These are phyloP conservation scores for Apiotrichum gracile DNA, from an alignment of 1,284 basidiomycete genomes.

Conservation along the genomic window DNA sequence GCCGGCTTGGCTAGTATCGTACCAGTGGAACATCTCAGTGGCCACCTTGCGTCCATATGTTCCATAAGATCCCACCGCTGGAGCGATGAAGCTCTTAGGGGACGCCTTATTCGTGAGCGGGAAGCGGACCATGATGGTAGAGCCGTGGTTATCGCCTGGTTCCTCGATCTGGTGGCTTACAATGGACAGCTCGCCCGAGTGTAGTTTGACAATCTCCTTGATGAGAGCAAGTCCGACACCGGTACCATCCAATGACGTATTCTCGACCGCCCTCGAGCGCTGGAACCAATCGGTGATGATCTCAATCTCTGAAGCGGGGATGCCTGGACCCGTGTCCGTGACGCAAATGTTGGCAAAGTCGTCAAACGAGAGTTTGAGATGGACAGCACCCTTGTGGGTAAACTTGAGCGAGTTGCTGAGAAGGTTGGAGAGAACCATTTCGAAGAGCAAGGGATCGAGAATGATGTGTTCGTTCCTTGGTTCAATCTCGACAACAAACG, in stretches of 20 bases:
- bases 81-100: no score
- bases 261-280: slow-evolving; percentile 5
- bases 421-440: slow-evolving; percentile 38
- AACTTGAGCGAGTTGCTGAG: slow-evolving; percentile 37
- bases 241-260: slow-evolving; percentile 7
- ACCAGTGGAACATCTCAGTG: no score
- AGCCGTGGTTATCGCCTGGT: neutral
- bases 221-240: slow-evolving; percentile 22
- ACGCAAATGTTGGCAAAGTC: slow-evolving; percentile 26
- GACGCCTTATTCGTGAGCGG: slow-evolving; percentile 1
- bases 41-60: slow-evolving; percentile 14
- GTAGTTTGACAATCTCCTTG: slow-evolving; percentile 45
- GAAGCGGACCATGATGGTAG: slow-evolving; percentile 17
- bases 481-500: slow-evolving; percentile 20
- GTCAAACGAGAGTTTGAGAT: slow-evolving; percentile 17
- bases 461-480: slow-evolving; percentile 18
- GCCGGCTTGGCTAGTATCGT: neutral
- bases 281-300: slow-evolving; percentile 19
- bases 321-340: slow-evolving; percentile 42
- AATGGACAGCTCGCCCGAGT: slow-evolving; percentile 46
- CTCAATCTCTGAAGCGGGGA: slow-evolving; percentile 21
- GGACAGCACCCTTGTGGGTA: slow-evolving; percentile 19
- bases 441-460: slow-evolving; percentile 38
- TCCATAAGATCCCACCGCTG: slow-evolving; percentile 5
- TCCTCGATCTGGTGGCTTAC: neutral